These are phyloP conservation scores for Monosporascus sp. DNA, from an alignment of 2,329 filamentous ascomycete species.

Conservation along the genomic window DNA sequence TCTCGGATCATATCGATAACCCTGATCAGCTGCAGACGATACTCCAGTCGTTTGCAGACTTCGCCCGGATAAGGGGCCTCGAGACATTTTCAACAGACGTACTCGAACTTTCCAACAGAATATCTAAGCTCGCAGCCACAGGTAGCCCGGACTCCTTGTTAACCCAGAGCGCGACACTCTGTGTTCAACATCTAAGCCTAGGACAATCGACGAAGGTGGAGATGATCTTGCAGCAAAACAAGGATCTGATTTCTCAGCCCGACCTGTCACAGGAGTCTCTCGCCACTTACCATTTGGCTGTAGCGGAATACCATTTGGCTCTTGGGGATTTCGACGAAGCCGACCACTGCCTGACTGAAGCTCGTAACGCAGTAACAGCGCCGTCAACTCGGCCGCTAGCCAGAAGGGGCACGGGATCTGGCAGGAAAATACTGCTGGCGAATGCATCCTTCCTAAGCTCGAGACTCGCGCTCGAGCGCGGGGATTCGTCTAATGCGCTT, in stretches of 20 bases:
- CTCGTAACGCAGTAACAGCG: constrained; percentile 31
- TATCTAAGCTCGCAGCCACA: constrained; percentile 33
- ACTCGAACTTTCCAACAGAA: constrained; percentile 38
- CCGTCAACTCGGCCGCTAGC: constrained; percentile 12
- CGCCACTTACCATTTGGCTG: constrained; percentile 59
- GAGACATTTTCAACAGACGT: constrained; percentile 39
- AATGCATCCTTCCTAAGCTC: constrained; percentile 61
- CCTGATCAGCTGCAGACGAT: constrained; percentile 43
- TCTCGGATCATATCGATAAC: constrained; percentile 43
- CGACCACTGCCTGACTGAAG: constrained; percentile 33
- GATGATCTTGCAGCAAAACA: constrained; percentile 51
- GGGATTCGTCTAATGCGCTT: constrained; percentile 54
- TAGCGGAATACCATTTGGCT: constrained; percentile 68
- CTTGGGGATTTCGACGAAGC: constrained; percentile 62
- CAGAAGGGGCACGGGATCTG: constrained; percentile 32
- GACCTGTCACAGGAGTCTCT: constrained; percentile 35
- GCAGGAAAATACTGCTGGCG: constrained; percentile 48
- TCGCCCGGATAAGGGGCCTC: constrained; percentile 46
- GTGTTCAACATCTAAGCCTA: constrained; percentile 47
- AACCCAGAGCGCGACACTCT: constrained; percentile 41
- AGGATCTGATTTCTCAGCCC: constrained; percentile 39
- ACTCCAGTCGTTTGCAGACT: constrained; percentile 45
- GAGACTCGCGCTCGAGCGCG: constrained; percentile 56
- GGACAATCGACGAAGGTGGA: constrained; percentile 47
- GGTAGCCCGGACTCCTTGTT: constrained; percentile 34